A percentile compares a stretch with the other conserved stretches of the same genome.
These are phyloP conservation scores for Venturia nashicola DNA, from an alignment of 2,329 filamentous ascomycete genomes.

Conservation along the genomic window DNA sequence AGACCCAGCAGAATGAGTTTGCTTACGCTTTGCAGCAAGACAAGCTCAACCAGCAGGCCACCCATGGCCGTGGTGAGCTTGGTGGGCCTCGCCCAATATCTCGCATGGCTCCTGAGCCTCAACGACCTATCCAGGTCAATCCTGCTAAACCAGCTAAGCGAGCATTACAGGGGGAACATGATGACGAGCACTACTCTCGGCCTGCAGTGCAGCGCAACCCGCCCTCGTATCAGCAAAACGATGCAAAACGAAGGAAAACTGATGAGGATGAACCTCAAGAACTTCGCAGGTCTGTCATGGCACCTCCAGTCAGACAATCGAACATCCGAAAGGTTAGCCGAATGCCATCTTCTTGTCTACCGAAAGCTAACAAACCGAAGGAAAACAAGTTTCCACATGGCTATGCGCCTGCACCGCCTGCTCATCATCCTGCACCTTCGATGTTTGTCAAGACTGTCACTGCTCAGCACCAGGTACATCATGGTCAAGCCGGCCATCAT, in stretches of 20 bases:
- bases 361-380: constrained; percentile 36
- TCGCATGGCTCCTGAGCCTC: constrained; percentile 50
- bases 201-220: constrained; percentile 44
- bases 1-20: constrained; percentile 16
- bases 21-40: constrained; percentile 16
- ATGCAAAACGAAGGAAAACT: constrained; percentile 69
- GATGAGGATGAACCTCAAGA: constrained; percentile 51
- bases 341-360: constrained; percentile 18
- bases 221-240: constrained; percentile 45
- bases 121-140: constrained; percentile 48
- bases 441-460: constrained; percentile 56
- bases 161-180: constrained; percentile 51
- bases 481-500: constrained; percentile 53
- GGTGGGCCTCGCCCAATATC: constrained; percentile 42
- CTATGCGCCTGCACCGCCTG: constrained; percentile 47
- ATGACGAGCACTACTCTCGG: constrained; percentile 41
- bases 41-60: constrained; percentile 14
- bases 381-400: constrained; percentile 49
- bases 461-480: constrained; percentile 51
- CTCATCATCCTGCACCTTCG: constrained; percentile 26
- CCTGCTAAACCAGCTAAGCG: constrained; percentile 67
- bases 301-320: constrained; percentile 74
- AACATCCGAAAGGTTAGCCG: constrained; percentile 54
- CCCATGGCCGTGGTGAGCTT: constrained; percentile 33
- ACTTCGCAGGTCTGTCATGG: constrained; percentile 57